Base-by-base conservation (phyloP, 2,329 filamentous ascomycete genomes). In the Colletotrichum truncatum region DNA sequence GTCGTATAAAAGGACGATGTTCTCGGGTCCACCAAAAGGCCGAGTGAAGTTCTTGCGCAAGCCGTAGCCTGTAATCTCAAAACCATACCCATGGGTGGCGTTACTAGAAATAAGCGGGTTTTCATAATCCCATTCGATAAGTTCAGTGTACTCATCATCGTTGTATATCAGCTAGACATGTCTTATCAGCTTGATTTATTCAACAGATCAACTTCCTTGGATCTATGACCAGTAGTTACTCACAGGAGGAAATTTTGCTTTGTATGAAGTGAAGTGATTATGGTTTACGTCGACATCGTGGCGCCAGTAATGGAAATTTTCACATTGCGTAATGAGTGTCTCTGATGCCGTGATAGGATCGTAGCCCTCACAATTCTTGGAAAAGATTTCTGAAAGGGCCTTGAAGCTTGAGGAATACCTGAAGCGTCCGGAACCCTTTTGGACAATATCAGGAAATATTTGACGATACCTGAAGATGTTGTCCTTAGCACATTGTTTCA, bases 1-100 rank as follows among this genome's bases (percentile, higher is more conserved):
- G 70, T 89, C 87, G 51, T 84, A 83, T 8, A 89, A 77, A 23
- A 89, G 74, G 32, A 89, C 78, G 32, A 89, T 83, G 71, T 90
- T 83, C 62, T 88, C 84, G 2, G 85, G 77, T 3, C 46, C 57
- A 1, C 78, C 79, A 71, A 90, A 90, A 1, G 86, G 87, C 67
- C 81, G 77, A 1, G 81, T 79, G 46, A 83, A 78, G 70, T 84
- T 83, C 18, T 76, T 71, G 11, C 80, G 79, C 64, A 77, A 78
- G 54, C 81, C 75, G 70, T 86, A 86, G 43, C 85, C 85, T 2
- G 80, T 82, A 54, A 87, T 79, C 26, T 82, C 77, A 65, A 82
- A 82, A 58, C 76, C 79, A 49, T 79, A 68, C 61, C 84, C 75
- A 73, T 70, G 79, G 2, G 76, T 80, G 1, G 39, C 16, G 73